Conservation (phyloP, 2,329 filamentous ascomycete genomes). For the Pestalotiopsis sp. region DNA sequence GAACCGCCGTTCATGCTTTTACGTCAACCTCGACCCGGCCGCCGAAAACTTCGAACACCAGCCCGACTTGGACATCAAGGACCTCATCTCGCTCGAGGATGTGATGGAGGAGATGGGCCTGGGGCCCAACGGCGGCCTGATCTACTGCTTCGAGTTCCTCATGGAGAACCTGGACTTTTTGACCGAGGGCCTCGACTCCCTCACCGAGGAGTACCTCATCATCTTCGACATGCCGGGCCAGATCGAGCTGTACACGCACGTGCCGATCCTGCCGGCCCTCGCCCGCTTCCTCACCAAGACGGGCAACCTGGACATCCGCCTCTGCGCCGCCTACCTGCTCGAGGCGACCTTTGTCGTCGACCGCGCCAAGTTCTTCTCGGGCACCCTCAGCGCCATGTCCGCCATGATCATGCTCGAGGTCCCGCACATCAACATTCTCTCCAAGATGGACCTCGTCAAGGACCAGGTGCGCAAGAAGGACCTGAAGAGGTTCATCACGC, state of each 20-base stretch:
- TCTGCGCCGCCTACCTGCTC: slow-evolving; percentile 92
- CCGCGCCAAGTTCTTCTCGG: slow-evolving; percentile 95
- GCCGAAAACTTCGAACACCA: slow-evolving; percentile 90
- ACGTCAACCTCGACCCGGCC: slow-evolving; percentile 97
- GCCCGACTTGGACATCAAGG: slow-evolving; percentile 83
- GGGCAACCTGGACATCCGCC: slow-evolving; percentile 82
- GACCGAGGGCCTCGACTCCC: slow-evolving; percentile 68
- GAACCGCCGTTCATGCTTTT: slow-evolving; percentile 92
- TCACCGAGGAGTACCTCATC: slow-evolving; percentile 94
- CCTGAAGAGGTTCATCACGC: slow-evolving; percentile 85
- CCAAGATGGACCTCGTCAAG: slow-evolving; percentile 97
- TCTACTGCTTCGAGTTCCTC: slow-evolving; percentile 75
- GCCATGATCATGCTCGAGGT: slow-evolving; percentile 99
- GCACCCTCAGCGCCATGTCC: slow-evolving; percentile 94
- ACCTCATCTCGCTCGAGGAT: slow-evolving; percentile 83
- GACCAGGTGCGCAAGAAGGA: slow-evolving; percentile 86
- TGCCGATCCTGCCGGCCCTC: slow-evolving; percentile 85
- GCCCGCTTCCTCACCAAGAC: slow-evolving; percentile 78
- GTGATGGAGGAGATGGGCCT: slow-evolving; percentile 74
- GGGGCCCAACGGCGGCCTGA: slow-evolving; percentile 75
- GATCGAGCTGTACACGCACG: slow-evolving; percentile 97
- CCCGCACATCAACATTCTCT: slow-evolving; percentile 93
- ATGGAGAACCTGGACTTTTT: slow-evolving; percentile 76
- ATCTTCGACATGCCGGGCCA: slow-evolving; percentile 99
- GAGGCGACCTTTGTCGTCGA: slow-evolving; percentile 96